A percentile compares a stretch with the other conserved stretches of the same genome.
These are phyloP conservation scores for Aspergillus oerlinghausenensis DNA, from an alignment of 2,329 filamentous ascomycete species.

Conservation along the genomic window DNA sequence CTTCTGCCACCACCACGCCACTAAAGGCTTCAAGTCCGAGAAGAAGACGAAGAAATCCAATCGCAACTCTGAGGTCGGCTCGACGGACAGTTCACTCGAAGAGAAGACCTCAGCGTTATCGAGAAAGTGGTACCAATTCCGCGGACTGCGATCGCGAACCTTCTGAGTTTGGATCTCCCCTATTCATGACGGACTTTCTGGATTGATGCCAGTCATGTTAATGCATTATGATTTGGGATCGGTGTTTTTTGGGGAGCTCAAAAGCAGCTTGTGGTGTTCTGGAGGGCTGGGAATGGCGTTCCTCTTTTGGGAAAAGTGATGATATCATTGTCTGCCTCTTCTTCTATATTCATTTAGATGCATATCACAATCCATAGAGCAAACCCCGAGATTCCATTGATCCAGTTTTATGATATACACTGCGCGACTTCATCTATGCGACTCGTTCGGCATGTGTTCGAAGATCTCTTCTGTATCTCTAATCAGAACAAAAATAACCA, in stretches of 20 bases:
- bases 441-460: background rate
- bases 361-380: background rate
- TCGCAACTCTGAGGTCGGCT: background rate
- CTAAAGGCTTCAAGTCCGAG: conserved; percentile 28
- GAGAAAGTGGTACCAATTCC: conserved; percentile 30
- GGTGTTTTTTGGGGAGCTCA: background rate
- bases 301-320: background rate
- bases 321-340: background rate
- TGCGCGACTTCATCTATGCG: background rate
- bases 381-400: background rate
- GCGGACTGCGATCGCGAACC: conserved; percentile 20
- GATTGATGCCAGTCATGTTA: background rate
- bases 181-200: background rate
- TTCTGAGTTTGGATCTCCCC: conserved; percentile 3
- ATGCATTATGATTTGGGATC: background rate
- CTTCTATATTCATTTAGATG: background rate
- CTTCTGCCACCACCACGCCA: conserved; percentile 35
- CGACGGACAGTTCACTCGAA: conserved; percentile 14
- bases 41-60: conserved; percentile 24
- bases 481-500: background rate
- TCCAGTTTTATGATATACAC: background rate
- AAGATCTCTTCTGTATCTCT: background rate
- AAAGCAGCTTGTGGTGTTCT: background rate
- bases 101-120: conserved; percentile 20
- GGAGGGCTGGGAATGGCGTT: background rate